Evolutionary conservation across 441 rosid genomes (phyloP), one percentile per base, ranked within the genome.

Genomic region (Corymbia calophylla): DNA sequence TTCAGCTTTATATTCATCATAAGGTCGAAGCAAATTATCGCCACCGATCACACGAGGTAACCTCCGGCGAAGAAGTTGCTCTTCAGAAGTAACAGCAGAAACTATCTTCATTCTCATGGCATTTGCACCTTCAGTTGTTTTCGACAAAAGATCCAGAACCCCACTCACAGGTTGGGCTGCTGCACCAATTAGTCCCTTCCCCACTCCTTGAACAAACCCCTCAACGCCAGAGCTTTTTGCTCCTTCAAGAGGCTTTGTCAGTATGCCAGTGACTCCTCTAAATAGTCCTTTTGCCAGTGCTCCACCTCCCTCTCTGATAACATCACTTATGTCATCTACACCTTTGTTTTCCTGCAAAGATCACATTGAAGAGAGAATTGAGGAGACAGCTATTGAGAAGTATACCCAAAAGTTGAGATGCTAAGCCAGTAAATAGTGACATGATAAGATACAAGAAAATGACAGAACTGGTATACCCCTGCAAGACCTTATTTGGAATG

Each of bases 111-210:
- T 96, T 94, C 99, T 95, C 97, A 98, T 93, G 87, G 99, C 99
- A 95, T 98, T 98, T 88, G 99, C 99, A 91, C 99, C 99, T 95
- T 98, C 99, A 29, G 99, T 98, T 91, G 99, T 97, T 92, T 97
- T 98, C 11, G 99, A 98, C 94, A 97, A 91, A 92, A 97, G 98
- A 95, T 98, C 99, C 94, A 98, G 92, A 92, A 97, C 99, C 90
- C 99, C 99, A 87, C 99, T 97, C 90, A 98, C 99, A 82, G 99
- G 99, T 92, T 98, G 99, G 87, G 99, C 99, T 93, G 99, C 99
- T 90, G 95, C 99, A 88, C 99, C 99, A 47, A 97, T 97, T 91
- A 97, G 92, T 89, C 99, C 99, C 93, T 98, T 98, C 87, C 99
- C 99, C 89, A 98, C 97, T 86, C 99, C 99, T 91, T 97, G 98